Conservation (phyloP, 2,329 filamentous ascomycete genomes). For the Seiridium cupressi region DNA sequence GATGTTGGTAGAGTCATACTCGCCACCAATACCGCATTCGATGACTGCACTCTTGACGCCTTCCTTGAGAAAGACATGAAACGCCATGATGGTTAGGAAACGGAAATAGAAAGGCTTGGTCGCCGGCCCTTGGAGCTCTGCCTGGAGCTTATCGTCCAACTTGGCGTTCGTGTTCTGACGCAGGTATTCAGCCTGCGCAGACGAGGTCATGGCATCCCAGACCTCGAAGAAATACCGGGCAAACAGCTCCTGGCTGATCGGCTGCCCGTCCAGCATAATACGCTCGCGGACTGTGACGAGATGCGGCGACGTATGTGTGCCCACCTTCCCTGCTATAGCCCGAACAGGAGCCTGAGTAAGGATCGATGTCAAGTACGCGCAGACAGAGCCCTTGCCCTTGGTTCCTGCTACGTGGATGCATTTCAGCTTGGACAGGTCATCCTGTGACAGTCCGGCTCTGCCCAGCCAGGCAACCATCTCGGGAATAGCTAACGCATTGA, state of each 20-base stretch:
- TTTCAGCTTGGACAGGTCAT: slow-evolving; percentile 40
- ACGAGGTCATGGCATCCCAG: slow-evolving; percentile 62
- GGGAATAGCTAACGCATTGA: slow-evolving; percentile 74
- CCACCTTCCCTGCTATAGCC: slow-evolving; percentile 45
- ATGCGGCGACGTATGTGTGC: slow-evolving; percentile 84
- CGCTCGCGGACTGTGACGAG: slow-evolving; percentile 80
- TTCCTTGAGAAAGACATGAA: slow-evolving; percentile 77
- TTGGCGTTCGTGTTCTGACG: slow-evolving; percentile 5
- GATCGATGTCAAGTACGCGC: slow-evolving; percentile 78
- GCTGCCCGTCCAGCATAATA: slow-evolving; percentile 74
- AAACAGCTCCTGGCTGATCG: slow-evolving; percentile 68
- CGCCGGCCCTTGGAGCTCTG: slow-evolving; percentile 49
- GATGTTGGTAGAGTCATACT: slow-evolving; percentile 91
- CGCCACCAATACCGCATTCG: slow-evolving; percentile 92
- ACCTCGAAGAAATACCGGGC: slow-evolving; percentile 78
- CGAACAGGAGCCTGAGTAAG: slow-evolving; percentile 46
- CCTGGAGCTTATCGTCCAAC: slow-evolving; percentile 41
- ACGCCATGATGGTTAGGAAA: slow-evolving; percentile 83
- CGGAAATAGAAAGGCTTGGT: slow-evolving; percentile 91
- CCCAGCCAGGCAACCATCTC: slow-evolving; percentile 79
- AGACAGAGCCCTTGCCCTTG: slow-evolving; percentile 90
- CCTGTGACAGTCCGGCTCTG: slow-evolving; percentile 68
- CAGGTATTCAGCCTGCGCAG: slow-evolving; percentile 27
- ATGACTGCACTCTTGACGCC: slow-evolving; percentile 77
- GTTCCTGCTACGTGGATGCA: slow-evolving; percentile 87